Evolutionary conservation across 108 stramenopile genomes (phyloP), one percentile per base, ranked within the genome.

Genomic region (Conticribra weissflogii): DNA sequence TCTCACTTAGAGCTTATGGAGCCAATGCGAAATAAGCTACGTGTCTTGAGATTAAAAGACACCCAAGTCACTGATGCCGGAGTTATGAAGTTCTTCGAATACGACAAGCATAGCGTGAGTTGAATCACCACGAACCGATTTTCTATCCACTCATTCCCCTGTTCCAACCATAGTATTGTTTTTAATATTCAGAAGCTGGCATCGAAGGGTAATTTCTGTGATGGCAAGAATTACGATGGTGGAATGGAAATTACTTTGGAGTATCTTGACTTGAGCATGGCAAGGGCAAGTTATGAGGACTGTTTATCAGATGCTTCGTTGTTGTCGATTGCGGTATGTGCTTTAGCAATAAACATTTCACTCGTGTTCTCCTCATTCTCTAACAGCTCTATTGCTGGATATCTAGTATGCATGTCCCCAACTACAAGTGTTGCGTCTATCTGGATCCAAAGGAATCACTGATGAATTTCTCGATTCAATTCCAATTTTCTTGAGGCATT

Each of bases 211-310:
- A n/a, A n/a, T n/a, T n/a, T n/a, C n/a, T n/a, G n/a, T n/a, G n/a
- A n/a, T n/a, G n/a, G n/a, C n/a, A n/a, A n/a, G n/a, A n/a, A n/a
- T n/a, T n/a, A n/a, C n/a, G n/a, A n/a, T n/a, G n/a, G n/a, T n/a
- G n/a, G n/a, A n/a, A n/a, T n/a, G n/a, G n/a, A n/a, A n/a, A n/a
- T n/a, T 3, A 59, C 59, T 14, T 33, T 71, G 21, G 60, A 61
- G n/a, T 18, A 54, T 29, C 51, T 71, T 17, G 70, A 71, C 59
- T 45, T 71, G 24, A 71, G 70, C 30, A 45, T 31, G n/a, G 54
- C 60, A 32, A 23, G 17, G 24, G 7, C 24, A 12, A 14, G 2
- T 31, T 29, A 65, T 4, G 22, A 33, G 7, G 53, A 53, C 18
- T 61, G 9, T 24, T 61, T 71, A 15, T 18, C 58, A 27, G 5